Conservation (phyloP, 139 green algal species). For the Gonium pectorale region DNA sequence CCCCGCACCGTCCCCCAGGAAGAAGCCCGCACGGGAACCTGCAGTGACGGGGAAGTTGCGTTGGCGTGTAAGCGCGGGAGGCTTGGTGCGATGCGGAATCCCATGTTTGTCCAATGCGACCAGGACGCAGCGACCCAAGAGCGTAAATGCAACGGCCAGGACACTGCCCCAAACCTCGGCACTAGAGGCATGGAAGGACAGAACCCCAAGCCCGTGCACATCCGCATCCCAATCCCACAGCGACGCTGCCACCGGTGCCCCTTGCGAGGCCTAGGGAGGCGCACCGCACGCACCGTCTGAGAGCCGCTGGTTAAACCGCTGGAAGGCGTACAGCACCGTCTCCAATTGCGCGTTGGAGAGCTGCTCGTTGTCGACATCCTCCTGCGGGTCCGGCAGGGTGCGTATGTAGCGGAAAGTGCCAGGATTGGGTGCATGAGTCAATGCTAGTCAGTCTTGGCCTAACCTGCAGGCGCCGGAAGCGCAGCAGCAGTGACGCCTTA, state of each 20-base stretch:
- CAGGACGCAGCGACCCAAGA: too few relatives aligned
- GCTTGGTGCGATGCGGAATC: too few relatives aligned
- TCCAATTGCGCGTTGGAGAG: slow-evolving; percentile 84
- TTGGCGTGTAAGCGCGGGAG: too few relatives aligned
- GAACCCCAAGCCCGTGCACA: too few relatives aligned
- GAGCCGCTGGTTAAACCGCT: slow-evolving; percentile 67
- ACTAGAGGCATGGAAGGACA: too few relatives aligned
- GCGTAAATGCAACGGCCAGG: too few relatives aligned
- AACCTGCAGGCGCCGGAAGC: neutral
- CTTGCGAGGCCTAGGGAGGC: too few relatives aligned
- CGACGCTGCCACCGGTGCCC: too few relatives aligned
- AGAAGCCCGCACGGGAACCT: slow-evolving; percentile 75
- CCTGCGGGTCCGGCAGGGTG: slow-evolving; percentile 1
- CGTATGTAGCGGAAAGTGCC: neutral
- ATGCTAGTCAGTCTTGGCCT: neutral
- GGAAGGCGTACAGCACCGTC: slow-evolving; percentile 79
- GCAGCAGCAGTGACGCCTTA: neutral
- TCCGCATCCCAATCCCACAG: too few relatives aligned
- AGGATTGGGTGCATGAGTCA: neutral
- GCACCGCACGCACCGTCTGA: neutral
- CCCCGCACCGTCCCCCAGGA: slow-evolving; percentile 88
- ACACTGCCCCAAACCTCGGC: too few relatives aligned
- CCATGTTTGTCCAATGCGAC: too few relatives aligned
- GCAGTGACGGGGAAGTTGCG: too few relatives aligned
- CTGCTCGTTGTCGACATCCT: slow-evolving; percentile 36